Conservation (phyloP, 768 basidiomycete genomes). For the Boletus barrowsii region DNA sequence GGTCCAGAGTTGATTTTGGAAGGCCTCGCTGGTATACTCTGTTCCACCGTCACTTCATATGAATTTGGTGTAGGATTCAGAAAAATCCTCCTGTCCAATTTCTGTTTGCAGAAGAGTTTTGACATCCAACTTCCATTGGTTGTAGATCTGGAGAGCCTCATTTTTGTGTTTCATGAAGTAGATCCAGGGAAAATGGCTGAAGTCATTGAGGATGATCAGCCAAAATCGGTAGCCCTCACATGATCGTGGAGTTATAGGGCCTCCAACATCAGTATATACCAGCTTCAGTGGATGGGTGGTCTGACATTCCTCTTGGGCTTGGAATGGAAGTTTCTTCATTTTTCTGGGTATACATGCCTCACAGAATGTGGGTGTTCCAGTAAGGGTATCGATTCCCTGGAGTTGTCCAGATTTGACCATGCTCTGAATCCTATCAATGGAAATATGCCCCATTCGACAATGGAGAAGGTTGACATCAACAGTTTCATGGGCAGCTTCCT, state of each 20-base stretch:
- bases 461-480: not conserved
- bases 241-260: not conserved
- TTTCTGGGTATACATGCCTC: not conserved
- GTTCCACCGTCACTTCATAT: not conserved
- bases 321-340: too few relatives aligned
- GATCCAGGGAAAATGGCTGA: too few relatives aligned
- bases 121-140: too few relatives aligned
- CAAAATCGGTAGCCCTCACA: not conserved
- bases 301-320: too few relatives aligned
- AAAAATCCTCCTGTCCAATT: too few relatives aligned
- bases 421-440: not conserved
- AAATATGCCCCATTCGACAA: not conserved
- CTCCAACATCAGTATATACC: too few relatives aligned
- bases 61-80: too few relatives aligned
- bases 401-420: not conserved
- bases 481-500: too few relatives aligned
- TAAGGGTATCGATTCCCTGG: not conserved
- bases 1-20: not conserved
- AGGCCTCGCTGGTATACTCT: not conserved
- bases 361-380: not conserved
- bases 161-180: too few relatives aligned
- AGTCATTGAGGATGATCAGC: not conserved
- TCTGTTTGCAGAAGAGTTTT: too few relatives aligned
- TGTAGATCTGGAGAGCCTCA: too few relatives aligned
- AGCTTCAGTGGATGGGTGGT: too few relatives aligned